Percentiles rank a stretch among this genome's conserved stretches.
Conservation (phyloP, 1,284 basidiomycete genomes). For the Fistulinella staudtii region DNA sequence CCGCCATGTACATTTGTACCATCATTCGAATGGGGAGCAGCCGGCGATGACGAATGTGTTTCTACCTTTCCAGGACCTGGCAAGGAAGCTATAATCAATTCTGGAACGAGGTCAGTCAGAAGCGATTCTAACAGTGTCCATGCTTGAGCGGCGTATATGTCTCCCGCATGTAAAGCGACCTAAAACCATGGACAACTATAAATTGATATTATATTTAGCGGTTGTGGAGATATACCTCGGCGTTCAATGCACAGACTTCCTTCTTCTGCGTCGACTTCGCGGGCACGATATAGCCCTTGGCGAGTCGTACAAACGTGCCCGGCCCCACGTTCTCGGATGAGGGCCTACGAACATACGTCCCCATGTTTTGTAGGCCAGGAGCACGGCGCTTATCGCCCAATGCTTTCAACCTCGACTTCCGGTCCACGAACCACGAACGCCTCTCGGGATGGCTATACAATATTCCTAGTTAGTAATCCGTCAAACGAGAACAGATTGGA, state of each 20-base stretch:
- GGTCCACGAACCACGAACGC: constrained; percentile 35
- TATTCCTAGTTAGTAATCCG: neutral
- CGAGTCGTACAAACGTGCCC: constrained; percentile 60
- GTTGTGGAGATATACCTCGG: constrained; percentile 56
- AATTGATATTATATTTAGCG: too few relatives aligned
- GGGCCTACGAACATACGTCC: constrained; percentile 37
- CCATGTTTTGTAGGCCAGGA: constrained; percentile 53
- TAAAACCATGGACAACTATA: constrained; percentile 22
- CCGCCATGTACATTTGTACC: constrained; percentile 6
- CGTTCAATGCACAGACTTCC: constrained; percentile 42
- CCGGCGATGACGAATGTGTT: constrained; percentile 37
- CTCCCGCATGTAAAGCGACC: constrained; percentile 60
- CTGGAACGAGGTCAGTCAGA: constrained; percentile 47
- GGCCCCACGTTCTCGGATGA: constrained; percentile 26
- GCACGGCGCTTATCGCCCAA: constrained; percentile 48
- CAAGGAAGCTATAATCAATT: constrained; percentile 24
- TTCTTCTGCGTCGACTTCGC: constrained; percentile 47
- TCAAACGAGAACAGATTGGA: constrained; percentile 6
- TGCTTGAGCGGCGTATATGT: constrained; percentile 59
- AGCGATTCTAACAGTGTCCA: constrained; percentile 67
- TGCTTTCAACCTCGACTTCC: constrained; percentile 42
- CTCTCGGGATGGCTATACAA: constrained; percentile 48
- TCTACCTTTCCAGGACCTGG: constrained; percentile 23
- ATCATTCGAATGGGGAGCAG: constrained; percentile 35
- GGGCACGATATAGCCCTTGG: constrained; percentile 60